phyloP scores from a whole-genome alignment of 2,329 filamentous ascomycete genomes.

The Stagonosporopsis vannaccii region DNA sequence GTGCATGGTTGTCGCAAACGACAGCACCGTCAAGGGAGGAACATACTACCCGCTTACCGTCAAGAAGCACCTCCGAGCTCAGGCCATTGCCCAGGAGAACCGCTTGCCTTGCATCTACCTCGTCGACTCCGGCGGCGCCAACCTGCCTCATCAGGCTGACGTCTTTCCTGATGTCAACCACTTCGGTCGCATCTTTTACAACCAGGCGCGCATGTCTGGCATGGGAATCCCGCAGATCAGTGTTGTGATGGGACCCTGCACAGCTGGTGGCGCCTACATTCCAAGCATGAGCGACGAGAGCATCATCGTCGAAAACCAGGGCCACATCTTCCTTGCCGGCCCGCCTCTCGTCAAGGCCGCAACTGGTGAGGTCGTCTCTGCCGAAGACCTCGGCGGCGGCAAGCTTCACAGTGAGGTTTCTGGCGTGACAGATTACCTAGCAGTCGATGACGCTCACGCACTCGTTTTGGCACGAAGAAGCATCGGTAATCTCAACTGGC shows the following conservation, averaged over 20 bases:
- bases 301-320: constrained; percentile 94
- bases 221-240: constrained; percentile 90
- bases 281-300: constrained; percentile 97
- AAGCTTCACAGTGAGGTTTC: constrained; percentile 89
- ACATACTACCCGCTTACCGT: constrained; percentile 98
- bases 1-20: constrained; percentile 93
- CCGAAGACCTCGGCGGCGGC: constrained; percentile 90
- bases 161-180: constrained; percentile 96
- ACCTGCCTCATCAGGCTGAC: constrained; percentile 92
- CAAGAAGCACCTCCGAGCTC: constrained; percentile 94
- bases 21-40: constrained; percentile 95
- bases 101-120: constrained; percentile 86
- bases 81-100: constrained; percentile 90
- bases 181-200: constrained; percentile 97
- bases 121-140: constrained; percentile 94
- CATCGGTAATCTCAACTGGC: constrained; percentile 90
- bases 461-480: constrained; percentile 84
- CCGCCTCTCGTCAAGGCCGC: constrained; percentile 95
- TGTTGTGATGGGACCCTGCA: constrained; percentile 97
- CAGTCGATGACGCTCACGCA: constrained; percentile 92
- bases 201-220: constrained; percentile 92
- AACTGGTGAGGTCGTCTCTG: constrained; percentile 88
- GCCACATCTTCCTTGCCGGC: constrained; percentile 96
- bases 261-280: constrained; percentile 93
- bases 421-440: constrained; percentile 93